These are phyloP conservation scores for Castanea sativa DNA, from an alignment of 306 rosid genomes.

Conservation along the genomic window DNA sequence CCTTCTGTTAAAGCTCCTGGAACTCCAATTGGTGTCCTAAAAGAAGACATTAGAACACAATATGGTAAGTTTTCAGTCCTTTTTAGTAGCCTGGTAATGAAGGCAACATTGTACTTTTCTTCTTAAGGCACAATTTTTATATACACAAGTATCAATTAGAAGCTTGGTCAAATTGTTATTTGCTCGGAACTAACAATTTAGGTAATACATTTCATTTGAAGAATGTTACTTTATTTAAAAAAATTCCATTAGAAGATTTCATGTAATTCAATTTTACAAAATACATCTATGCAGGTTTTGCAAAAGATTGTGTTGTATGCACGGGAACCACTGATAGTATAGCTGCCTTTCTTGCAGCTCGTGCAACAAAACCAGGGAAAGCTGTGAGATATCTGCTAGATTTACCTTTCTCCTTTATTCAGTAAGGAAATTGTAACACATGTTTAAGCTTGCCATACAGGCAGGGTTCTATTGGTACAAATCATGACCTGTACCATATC, in stretches of 20 bases:
- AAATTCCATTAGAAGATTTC: background rate
- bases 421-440: background rate
- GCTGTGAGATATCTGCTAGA: constrained; percentile 56
- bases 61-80: constrained; percentile 43
- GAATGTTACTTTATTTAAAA: background rate
- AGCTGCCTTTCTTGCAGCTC: constrained; percentile 94
- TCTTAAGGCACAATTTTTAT: background rate
- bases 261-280: background rate
- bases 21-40: constrained; percentile 64
- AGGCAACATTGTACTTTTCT: background rate
- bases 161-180: background rate
- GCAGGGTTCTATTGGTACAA: background rate
- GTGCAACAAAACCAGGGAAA: constrained; percentile 78
- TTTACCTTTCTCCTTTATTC: constrained; percentile 3
- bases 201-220: background rate
- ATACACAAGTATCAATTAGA: background rate
- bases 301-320: constrained; percentile 71
- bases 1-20: constrained; percentile 88
- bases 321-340: constrained; percentile 95
- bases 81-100: background rate
- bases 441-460: background rate
- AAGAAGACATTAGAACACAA: constrained; percentile 50
- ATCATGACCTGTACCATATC: too few species aligned
- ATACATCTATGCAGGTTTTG: constrained; percentile 56
- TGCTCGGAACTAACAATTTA: background rate